Evolutionary conservation across 1,139 yeast species (phyloP), one percentile per base, ranked within the genome.

Genomic region (Sugiyamaella japonica): DNA sequence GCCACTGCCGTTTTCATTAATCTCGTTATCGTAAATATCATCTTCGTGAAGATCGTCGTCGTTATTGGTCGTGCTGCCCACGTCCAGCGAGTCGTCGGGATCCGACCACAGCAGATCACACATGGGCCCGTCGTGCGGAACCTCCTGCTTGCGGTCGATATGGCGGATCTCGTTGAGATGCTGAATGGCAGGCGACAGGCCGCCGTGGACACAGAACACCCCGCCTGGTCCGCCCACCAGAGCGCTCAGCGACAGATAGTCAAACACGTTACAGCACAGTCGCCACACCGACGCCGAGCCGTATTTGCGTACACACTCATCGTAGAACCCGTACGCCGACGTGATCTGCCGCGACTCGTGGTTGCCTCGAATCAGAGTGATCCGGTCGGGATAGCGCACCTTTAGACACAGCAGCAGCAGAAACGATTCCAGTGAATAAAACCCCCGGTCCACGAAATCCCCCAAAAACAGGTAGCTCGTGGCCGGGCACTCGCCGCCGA

Each of bases 111-210:
- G 76, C 66, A 93, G 76, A 69, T 93, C 99, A 74, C 99, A 93
- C 97, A 93, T 91, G 40, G 97, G 96, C 37, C 99, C 99, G 72
- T 91, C 98, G 69, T 93, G 98, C 16, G 99, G 99, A 40, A 93
- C 98, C 72, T 93, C 99, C 73, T 93, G 98, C 60, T 83, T 84
- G 65, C 97, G 76, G 70, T 90, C 95, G 57, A 90, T 83, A 56
- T 83, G 81, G 59, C 95, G 76, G 52, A 93, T 95, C 72, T 89
- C 87, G 78, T 89, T 95, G 57, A 93, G 79, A 34, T 85, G 80
- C 61, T 85, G 85, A 59, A 91, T 84, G 75, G 89, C 89, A 47
- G 99, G 99, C 9, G 96, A 87, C 57, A 93, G 77, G 0, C 99
- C 99, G 38, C 99, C 99, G 74, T 93, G 99, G 50, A 93, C 87